A percentile compares a stretch with the other conserved stretches of the same genome.
Evolutionary conservation across 2,329 filamentous ascomycete genomes (phyloP).

Genomic region (Cladosporium phlei): DNA sequence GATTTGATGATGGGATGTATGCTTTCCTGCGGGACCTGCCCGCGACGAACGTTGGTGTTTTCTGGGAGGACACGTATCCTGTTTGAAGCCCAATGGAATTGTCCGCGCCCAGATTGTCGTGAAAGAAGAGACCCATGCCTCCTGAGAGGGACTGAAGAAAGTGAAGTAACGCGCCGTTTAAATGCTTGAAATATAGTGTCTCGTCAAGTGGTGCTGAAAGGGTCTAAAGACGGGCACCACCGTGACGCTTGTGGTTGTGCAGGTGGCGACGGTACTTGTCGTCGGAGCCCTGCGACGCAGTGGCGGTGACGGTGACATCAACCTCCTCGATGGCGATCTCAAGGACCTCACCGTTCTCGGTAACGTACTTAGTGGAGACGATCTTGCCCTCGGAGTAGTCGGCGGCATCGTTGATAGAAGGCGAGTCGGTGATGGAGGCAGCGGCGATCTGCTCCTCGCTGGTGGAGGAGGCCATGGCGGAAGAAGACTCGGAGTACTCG

Average conservation of each 20-base stretch:
- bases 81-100: not conserved
- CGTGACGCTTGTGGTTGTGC: slow-evolving; percentile 26
- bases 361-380: slow-evolving; percentile 40
- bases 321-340: slow-evolving; percentile 43
- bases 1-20: slow-evolving; percentile 5
- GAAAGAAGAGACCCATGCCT: slow-evolving; percentile 2
- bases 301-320: slow-evolving; percentile 38
- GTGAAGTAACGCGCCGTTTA: slow-evolving; percentile 4
- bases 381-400: slow-evolving; percentile 20
- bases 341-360: slow-evolving; percentile 40
- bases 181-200: slow-evolving; percentile 9
- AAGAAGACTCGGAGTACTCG: not conserved
- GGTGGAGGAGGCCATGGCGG: slow-evolving; percentile 16
- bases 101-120: slow-evolving; percentile 1
- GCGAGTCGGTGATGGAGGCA: slow-evolving; percentile 21
- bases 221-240: slow-evolving; percentile 12
- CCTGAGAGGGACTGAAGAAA: not conserved
- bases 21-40: not conserved
- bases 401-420: slow-evolving; percentile 21
- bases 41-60: slow-evolving; percentile 7
- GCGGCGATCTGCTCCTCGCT: slow-evolving; percentile 19
- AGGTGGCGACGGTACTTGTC: slow-evolving; percentile 28
- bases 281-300: slow-evolving; percentile 24
- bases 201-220: slow-evolving; percentile 2
- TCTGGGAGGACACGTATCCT: not conserved